phyloP scores from a whole-genome alignment of 2,329 filamentous ascomycete species.

The Colletotrichum eleusines region DNA sequence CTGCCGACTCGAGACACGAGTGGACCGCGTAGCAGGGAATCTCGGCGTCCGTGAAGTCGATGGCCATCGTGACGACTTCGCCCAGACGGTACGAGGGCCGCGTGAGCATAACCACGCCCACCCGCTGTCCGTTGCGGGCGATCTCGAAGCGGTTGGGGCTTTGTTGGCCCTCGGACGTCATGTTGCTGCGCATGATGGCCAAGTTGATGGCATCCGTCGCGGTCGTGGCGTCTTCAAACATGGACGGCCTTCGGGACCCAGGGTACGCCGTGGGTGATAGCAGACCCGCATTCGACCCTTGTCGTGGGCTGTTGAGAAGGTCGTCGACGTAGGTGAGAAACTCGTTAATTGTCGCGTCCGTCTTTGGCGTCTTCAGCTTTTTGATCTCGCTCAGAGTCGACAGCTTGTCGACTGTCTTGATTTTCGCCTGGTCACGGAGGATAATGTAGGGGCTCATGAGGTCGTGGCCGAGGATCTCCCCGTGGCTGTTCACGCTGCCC shows the following conservation, averaged over 20 bases:
- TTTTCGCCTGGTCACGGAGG: slow-evolving; percentile 82
- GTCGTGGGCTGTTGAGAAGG: slow-evolving; percentile 71
- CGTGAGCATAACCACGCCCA: slow-evolving; percentile 89
- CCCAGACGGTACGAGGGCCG: slow-evolving; percentile 90
- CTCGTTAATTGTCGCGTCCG: slow-evolving; percentile 62
- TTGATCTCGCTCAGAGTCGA: slow-evolving; percentile 40
- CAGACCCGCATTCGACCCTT: slow-evolving; percentile 69
- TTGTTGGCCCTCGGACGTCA: slow-evolving; percentile 74
- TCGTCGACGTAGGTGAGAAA: slow-evolving; percentile 84
- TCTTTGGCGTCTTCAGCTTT: slow-evolving; percentile 40
- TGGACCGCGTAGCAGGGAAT: slow-evolving; percentile 89
- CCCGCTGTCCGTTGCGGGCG: slow-evolving; percentile 88
- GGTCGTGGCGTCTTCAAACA: slow-evolving; percentile 68
- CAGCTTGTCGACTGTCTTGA: slow-evolving; percentile 63
- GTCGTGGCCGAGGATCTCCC: slow-evolving; percentile 92
- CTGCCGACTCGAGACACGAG: slow-evolving; percentile 85
- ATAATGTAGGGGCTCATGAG: slow-evolving; percentile 94
- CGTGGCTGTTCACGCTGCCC: slow-evolving; percentile 89
- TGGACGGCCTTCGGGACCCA: slow-evolving; percentile 67
- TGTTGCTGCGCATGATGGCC: slow-evolving; percentile 86
- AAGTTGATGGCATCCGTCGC: slow-evolving; percentile 91
- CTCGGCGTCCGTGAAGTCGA: slow-evolving; percentile 84
- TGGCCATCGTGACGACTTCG: slow-evolving; percentile 84
- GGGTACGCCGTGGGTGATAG: slow-evolving; percentile 77
- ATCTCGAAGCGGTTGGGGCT: slow-evolving; percentile 97